Evolutionary conservation across 2,329 filamentous ascomycete genomes (phyloP).

Genomic region (Pyricularia sp.): DNA sequence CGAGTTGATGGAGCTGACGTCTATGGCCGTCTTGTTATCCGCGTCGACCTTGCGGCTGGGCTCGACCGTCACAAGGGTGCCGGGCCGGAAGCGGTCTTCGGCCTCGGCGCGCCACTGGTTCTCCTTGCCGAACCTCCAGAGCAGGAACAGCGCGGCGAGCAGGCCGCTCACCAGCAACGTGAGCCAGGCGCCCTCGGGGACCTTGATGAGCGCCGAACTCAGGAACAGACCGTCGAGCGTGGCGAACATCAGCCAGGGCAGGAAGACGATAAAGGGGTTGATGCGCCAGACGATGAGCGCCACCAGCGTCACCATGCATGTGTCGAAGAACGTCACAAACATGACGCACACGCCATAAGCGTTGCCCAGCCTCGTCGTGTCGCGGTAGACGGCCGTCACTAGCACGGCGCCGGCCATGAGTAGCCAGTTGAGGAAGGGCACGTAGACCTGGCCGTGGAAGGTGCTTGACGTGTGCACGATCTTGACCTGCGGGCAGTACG

Average conservation of each 20-base stretch:
- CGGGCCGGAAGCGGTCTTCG: conserved; percentile 45
- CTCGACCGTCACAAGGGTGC: conserved; percentile 22
- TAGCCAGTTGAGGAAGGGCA: conserved; percentile 66
- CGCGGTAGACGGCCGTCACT: conserved; percentile 55
- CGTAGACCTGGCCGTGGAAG: conserved; percentile 66
- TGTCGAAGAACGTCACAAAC: conserved; percentile 70
- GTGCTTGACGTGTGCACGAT: conserved; percentile 58
- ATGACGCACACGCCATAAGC: conserved; percentile 76
- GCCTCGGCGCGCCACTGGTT: conserved; percentile 65
- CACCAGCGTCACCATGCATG: conserved; percentile 62
- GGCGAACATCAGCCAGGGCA: conserved; percentile 55
- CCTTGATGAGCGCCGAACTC: conserved; percentile 60
- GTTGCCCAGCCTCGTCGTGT: conserved; percentile 60
- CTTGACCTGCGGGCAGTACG: conserved; percentile 66
- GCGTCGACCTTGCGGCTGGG: neutral
- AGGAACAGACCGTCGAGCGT: conserved; percentile 61
- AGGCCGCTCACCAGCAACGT: conserved; percentile 56
- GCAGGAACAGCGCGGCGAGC: conserved; percentile 55
- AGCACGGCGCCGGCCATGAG: conserved; percentile 65
- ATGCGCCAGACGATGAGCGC: conserved; percentile 65
- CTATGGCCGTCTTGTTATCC: conserved; percentile 24
- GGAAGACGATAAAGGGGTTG: conserved; percentile 43
- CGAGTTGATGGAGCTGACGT: neutral
- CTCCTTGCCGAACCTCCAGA: conserved; percentile 75
- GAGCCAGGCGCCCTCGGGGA: conserved; percentile 72